Percentiles rank a stretch among this genome's conserved stretches.
phyloP scores from a whole-genome alignment of 306 rosid genomes.

The Fragaria nilgerrensis region DNA sequence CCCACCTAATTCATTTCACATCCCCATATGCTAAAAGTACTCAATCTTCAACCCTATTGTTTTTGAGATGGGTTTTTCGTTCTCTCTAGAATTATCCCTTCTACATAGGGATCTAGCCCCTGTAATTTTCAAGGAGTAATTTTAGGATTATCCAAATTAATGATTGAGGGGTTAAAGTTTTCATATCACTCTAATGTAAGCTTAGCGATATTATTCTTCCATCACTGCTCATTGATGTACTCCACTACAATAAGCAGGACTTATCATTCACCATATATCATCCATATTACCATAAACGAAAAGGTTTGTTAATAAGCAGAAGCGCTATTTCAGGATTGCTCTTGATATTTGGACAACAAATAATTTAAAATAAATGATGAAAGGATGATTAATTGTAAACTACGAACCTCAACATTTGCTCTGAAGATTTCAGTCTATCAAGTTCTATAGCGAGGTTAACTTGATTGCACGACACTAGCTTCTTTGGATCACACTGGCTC shows the following conservation, averaged over 20 bases:
- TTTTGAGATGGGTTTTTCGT: slow-evolving; percentile 15
- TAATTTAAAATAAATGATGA: neutral
- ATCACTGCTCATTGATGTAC: neutral
- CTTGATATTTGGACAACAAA: neutral
- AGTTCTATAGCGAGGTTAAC: neutral
- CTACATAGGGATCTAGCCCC: neutral
- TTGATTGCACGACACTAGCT: neutral
- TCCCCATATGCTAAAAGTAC: slow-evolving; percentile 11
- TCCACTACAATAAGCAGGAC: neutral
- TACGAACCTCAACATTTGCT: neutral
- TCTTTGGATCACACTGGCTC: neutral
- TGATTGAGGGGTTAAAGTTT: neutral
- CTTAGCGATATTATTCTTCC: neutral
- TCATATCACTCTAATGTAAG: neutral
- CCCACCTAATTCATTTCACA: neutral
- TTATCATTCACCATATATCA: neutral
- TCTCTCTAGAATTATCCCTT: neutral
- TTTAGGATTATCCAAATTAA: neutral
- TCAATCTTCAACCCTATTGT: neutral
- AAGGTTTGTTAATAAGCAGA: neutral
- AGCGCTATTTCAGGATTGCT: neutral
- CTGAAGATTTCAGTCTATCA: neutral
- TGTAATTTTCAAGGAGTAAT: neutral
- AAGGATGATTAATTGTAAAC: neutral
- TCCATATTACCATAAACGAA: neutral